Evolutionary conservation across 2,329 filamentous ascomycete genomes (phyloP).

Genomic region (Xylaria sp.): DNA sequence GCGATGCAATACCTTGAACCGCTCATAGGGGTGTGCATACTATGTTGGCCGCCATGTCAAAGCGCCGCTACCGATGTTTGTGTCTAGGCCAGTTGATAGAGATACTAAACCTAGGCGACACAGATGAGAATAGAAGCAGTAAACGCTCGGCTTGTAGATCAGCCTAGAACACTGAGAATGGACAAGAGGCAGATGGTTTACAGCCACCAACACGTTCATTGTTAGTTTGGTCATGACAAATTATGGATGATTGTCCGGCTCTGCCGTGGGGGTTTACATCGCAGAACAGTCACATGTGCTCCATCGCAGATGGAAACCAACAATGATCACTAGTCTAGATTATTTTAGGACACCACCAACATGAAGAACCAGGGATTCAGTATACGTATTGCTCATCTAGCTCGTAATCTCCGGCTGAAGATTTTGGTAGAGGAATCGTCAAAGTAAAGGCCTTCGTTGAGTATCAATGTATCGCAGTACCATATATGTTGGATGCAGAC

Average conservation of each 20-base stretch:
- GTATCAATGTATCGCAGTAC: too few species aligned
- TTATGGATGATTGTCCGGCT: neutral
- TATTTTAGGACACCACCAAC: neutral
- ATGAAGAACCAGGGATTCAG: neutral
- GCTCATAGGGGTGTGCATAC: neutral
- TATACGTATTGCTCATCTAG: too few species aligned
- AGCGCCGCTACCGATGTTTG: neutral
- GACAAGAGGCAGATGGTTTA: neutral
- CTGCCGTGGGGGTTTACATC: neutral
- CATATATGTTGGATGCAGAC: too few species aligned
- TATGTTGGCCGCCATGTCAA: neutral
- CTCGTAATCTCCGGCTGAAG: too few species aligned
- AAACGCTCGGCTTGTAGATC: neutral
- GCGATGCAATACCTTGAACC: neutral
- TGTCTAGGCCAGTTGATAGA: neutral
- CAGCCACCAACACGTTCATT: neutral
- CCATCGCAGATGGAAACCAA: neutral
- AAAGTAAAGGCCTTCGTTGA: too few species aligned
- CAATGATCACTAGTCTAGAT: neutral
- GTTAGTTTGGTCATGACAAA: neutral
- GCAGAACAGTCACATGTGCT: neutral
- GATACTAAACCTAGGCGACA: neutral
- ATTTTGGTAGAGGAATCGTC: neutral
- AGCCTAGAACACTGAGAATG: neutral
- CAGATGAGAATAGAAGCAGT: neutral